Evolutionary conservation across 352 stramenopile species (phyloP).

Genomic region (Globisporangium rhizosaccharum): DNA sequence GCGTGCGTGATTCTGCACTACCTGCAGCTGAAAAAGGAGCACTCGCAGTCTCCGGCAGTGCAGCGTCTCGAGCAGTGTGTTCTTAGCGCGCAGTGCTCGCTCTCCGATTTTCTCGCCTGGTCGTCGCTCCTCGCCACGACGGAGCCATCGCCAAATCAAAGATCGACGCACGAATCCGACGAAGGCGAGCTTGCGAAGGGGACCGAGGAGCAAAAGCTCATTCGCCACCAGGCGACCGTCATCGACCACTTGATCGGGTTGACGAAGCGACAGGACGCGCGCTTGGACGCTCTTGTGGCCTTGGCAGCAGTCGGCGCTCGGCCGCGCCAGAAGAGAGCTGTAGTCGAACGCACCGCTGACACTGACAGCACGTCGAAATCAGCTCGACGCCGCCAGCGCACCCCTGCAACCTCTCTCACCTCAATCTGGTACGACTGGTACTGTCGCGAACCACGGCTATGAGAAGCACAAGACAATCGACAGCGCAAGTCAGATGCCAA

Average conservation of each 20-base stretch:
- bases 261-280: slow-evolving; percentile 3
- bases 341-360: not conserved
- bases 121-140: not conserved
- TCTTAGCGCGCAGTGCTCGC: slow-evolving; percentile 1
- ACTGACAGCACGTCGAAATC: too few species aligned
- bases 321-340: too few species aligned
- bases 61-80: not conserved
- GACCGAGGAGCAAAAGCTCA: not conserved
- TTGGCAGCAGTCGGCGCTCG: not conserved
- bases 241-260: slow-evolving; percentile 4
- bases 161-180: too few species aligned
- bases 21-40: not conserved
- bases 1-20: not conserved
- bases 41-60: not conserved
- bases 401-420: not conserved
- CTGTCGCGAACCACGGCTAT: slow-evolving; percentile 3
- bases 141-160: too few species aligned
- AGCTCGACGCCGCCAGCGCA: not conserved
- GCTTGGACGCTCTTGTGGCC: not conserved
- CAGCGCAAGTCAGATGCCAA: slow-evolving; percentile 5
- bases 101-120: not conserved
- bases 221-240: slow-evolving; percentile 4
- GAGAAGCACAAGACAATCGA: not conserved
- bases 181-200: too few species aligned
- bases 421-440: slow-evolving; percentile 6